These are phyloP conservation scores for Globisporangium apiculatum DNA, from an alignment of 352 stramenopile species.

Conservation along the genomic window DNA sequence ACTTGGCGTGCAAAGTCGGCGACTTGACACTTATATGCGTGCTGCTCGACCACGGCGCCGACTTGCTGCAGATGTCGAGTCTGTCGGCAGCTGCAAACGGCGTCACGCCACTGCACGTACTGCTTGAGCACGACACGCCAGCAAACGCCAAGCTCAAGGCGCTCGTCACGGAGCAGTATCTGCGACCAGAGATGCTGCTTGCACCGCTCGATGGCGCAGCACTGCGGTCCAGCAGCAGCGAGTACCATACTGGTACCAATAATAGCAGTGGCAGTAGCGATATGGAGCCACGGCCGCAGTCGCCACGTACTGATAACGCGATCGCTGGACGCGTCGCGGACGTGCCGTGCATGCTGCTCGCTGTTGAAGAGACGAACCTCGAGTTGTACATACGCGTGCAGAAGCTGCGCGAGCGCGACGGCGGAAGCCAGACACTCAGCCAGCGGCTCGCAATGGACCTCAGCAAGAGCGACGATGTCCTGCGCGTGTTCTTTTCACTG, in stretches of 20 bases:
- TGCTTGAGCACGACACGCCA: slow-evolving; percentile 41
- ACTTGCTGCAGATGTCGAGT: slow-evolving; percentile 42
- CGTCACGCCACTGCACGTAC: slow-evolving; percentile 41
- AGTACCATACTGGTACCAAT: not conserved
- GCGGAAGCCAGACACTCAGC: slow-evolving; percentile 11
- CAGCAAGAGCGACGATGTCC: slow-evolving; percentile 37
- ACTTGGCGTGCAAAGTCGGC: slow-evolving; percentile 52
- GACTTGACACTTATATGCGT: slow-evolving; percentile 41
- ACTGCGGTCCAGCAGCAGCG: too few species aligned
- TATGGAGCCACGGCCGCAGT: too few species aligned
- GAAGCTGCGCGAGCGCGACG: slow-evolving; percentile 14
- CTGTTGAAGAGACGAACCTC: slow-evolving; percentile 42
- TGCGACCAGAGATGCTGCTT: slow-evolving; percentile 37
- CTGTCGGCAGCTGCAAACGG: slow-evolving; percentile 24
- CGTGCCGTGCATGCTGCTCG: slow-evolving; percentile 41
- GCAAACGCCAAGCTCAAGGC: slow-evolving; percentile 40
- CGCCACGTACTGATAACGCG: too few species aligned
- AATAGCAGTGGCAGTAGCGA: too few species aligned
- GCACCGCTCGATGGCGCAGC: not conserved
- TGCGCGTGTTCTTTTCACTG: slow-evolving; percentile 34
- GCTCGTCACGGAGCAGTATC: slow-evolving; percentile 28
- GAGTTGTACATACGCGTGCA: slow-evolving; percentile 34
- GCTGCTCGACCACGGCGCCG: slow-evolving; percentile 43
- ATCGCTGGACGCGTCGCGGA: not conserved
- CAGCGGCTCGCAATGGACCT: slow-evolving; percentile 32